Conservation (phyloP, 1,284 basidiomycete species). For the Leccinum pseudoinsigne region DNA sequence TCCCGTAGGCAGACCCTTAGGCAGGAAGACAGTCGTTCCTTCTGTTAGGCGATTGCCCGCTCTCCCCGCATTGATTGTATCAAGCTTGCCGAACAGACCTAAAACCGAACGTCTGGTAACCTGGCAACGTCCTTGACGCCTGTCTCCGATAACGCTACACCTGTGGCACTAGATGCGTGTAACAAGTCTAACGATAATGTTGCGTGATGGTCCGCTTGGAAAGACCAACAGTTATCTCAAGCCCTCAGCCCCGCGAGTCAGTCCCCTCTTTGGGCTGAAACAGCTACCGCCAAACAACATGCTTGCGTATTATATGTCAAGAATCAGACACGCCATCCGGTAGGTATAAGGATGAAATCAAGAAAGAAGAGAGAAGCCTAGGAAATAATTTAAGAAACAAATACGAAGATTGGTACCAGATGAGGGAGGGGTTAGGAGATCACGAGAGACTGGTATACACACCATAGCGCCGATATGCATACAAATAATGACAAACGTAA, state of each 20-base stretch:
- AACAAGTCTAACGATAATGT: background rate
- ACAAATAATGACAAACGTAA: background rate
- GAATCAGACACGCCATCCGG: background rate
- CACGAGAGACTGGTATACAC: background rate
- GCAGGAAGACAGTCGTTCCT: too few relatives aligned
- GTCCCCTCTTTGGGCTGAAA: background rate
- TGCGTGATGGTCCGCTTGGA: too few relatives aligned
- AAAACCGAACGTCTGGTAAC: too few relatives aligned
- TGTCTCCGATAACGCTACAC: too few relatives aligned
- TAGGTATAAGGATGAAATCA: background rate
- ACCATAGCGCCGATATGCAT: background rate
- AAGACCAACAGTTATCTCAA: too few relatives aligned
- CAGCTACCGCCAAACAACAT: background rate
- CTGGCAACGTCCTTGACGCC: too few relatives aligned
- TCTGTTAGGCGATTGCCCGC: too few relatives aligned
- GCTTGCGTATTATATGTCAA: background rate
- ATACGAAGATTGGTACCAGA: background rate
- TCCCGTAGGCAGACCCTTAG: too few relatives aligned
- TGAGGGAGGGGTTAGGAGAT: background rate
- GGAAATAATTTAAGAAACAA: background rate
- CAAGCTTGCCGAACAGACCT: too few relatives aligned
- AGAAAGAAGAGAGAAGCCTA: background rate
- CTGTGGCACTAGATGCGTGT: background rate
- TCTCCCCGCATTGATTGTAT: too few relatives aligned
- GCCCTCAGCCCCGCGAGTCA: background rate